phyloP scores from a whole-genome alignment of 2,329 filamentous ascomycete species.

The Cercospora citrullina region DNA sequence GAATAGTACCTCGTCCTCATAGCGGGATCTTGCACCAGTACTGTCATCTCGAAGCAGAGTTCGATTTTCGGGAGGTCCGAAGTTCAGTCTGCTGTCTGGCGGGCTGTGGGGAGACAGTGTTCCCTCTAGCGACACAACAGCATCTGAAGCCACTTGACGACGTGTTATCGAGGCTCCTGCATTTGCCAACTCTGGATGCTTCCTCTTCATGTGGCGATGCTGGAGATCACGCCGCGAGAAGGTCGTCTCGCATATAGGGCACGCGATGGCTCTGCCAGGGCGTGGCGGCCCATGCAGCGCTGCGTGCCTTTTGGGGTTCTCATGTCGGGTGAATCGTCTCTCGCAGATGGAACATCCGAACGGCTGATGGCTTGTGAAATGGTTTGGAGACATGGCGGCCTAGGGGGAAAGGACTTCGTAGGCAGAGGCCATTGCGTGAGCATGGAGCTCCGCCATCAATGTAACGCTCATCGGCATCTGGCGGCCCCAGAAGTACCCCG shows the following conservation, averaged over 20 bases:
- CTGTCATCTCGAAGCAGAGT: background rate
- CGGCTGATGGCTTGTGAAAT: constrained; percentile 9
- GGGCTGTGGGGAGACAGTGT: background rate
- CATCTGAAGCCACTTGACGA: constrained; percentile 42
- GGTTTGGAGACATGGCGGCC: background rate
- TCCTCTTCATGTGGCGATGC: constrained; percentile 46
- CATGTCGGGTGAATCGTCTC: background rate
- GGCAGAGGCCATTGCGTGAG: background rate
- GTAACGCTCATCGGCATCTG: background rate
- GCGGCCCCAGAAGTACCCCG: background rate
- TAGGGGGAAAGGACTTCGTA: background rate
- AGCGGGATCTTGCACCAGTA: background rate
- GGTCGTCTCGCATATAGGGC: constrained; percentile 42
- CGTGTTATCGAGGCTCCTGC: constrained; percentile 30
- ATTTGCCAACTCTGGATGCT: constrained; percentile 34
- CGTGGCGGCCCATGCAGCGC: background rate
- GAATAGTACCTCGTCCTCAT: background rate
- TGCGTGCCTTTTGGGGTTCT: background rate
- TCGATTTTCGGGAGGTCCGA: background rate
- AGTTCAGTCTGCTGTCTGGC: background rate
- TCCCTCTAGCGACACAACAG: constrained; percentile 39
- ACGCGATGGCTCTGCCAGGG: constrained; percentile 32
- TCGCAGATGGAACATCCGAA: background rate
- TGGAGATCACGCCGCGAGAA: constrained; percentile 47
- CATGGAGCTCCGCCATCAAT: background rate